Conservation (phyloP, 2,329 filamentous ascomycete species). For the Madurella mycetomatis region DNA sequence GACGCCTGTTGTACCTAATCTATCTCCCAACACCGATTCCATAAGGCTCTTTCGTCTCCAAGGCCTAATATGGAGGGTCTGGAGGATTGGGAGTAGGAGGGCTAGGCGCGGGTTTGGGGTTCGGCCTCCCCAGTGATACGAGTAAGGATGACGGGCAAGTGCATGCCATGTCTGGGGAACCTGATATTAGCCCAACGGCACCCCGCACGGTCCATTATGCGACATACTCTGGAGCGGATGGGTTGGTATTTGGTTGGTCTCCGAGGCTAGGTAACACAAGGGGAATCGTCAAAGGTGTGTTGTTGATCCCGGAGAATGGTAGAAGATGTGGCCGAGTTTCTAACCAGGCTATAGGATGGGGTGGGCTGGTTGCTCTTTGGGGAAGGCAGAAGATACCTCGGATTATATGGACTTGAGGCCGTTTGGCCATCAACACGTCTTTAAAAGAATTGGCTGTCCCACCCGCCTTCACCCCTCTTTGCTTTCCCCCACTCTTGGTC, state of each 20-base stretch:
- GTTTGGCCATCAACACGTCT: constrained; percentile 10
- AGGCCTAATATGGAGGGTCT: constrained; percentile 15
- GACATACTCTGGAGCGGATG: constrained; percentile 5
- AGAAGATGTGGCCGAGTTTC: neutral
- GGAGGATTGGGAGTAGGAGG: constrained; percentile 26
- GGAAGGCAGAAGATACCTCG: neutral
- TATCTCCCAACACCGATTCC: neutral
- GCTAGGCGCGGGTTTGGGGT: constrained; percentile 21
- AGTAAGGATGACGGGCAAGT: neutral
- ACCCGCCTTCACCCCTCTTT: neutral
- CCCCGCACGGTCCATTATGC: constrained; percentile 3
- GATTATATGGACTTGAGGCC: neutral
- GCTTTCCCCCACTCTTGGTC: neutral
- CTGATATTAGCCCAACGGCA: constrained; percentile 5
- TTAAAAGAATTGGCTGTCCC: constrained; percentile 5
- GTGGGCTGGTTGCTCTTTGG: neutral
- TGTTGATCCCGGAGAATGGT: neutral
- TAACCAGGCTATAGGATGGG: neutral
- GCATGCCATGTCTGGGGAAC: constrained; percentile 12
- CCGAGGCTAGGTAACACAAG: neutral
- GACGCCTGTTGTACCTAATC: neutral
- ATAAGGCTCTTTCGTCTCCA: neutral
- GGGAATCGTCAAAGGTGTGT: neutral
- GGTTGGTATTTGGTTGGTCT: neutral
- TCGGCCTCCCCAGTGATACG: constrained; percentile 18